Base-by-base conservation (phyloP, 2,329 filamentous ascomycete genomes). In the Pseudogymnoascus pannorum region DNA sequence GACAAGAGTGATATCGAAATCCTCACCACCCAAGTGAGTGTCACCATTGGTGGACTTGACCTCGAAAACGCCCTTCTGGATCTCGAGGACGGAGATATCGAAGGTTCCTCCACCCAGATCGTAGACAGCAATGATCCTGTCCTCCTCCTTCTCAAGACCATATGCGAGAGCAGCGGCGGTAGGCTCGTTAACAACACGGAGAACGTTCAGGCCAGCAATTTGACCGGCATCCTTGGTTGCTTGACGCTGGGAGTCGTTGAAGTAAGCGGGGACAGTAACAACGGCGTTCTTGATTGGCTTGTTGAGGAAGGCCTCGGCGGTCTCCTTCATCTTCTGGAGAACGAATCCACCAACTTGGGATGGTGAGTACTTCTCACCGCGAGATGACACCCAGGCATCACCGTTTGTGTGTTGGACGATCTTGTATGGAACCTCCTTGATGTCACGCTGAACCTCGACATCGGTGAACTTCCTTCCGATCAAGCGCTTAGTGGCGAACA, bases 21-120 rank as follows among this genome's bases (percentile, higher is more conserved):
- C 93, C 77, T 97, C 93, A 80, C 93, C 93, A 86, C 93, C 93
- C 70, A 97, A 86, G 78, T 97, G 93, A 67, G 93, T 97, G 76
- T 97, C 93, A 87, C 93, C 93, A 78, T 96, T 96, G 81, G 93
- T 97, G 16, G 93, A 96, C 86, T 97, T 97, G 77, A 97, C 93
- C 82, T 97, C 93, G 76, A 97, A 97, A 61, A 97, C 92, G 77
- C 93, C 93, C 78, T 92, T 92, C 81, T 96, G 92, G 74, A 97
- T 97, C 80, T 96, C 92, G 14, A 97, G 88, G 65, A 97, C 87
- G 66, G 92, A 97, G 78, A 97, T 95, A 91, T 97, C 93, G 79
- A 97, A 97, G 70, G 92, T 97, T 86, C 92, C 92, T 85, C 92
- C 92, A 81, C 92, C 92, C 72, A 97, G 85, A 88, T 97, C 92